Conservation (phyloP, 768 basidiomycete genomes). For the Lactifluus pinguis region DNA sequence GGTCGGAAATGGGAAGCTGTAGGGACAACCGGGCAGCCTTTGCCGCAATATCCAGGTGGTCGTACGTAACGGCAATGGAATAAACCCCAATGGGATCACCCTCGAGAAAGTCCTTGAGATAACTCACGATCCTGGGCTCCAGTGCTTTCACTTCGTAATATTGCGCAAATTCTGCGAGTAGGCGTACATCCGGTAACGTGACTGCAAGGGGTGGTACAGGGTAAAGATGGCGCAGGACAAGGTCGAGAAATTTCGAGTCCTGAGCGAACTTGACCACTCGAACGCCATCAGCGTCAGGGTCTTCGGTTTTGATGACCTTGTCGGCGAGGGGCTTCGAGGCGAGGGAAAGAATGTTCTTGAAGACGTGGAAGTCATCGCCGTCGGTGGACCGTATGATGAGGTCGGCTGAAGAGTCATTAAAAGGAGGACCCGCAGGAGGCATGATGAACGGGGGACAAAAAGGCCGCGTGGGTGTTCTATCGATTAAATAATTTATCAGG, state of each 20-base stretch:
- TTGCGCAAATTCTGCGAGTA: conserved; percentile 6
- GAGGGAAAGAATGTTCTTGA: conserved; percentile 8
- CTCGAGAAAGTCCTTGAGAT: neutral
- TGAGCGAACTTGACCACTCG: conserved; percentile 1
- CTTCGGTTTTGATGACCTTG: conserved; percentile 6
- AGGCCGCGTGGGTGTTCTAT: too few species aligned
- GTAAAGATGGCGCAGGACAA: conserved; percentile 12
- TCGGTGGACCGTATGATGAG: conserved; percentile 3
- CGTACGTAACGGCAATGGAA: conserved; percentile 1
- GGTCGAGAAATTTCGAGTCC: conserved; percentile 1
- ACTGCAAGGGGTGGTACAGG: neutral
- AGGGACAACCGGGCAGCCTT: conserved; percentile 1
- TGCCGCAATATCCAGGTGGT: neutral
- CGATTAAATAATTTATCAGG: too few species aligned
- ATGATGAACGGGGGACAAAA: too few species aligned
- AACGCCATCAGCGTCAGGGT: neutral
- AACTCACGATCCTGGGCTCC: neutral
- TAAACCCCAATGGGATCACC: conserved; percentile 13
- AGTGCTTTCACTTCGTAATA: conserved; percentile 12
- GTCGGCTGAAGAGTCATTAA: conserved; percentile 2
- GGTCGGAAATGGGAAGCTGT: neutral
- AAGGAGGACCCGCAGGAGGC: neutral
- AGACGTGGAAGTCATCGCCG: conserved; percentile 6
- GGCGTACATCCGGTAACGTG: neutral
- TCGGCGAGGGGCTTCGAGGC: conserved; percentile 5